Conservation (phyloP, 768 basidiomycete species). For the Leucogyrophana mollusca region DNA sequence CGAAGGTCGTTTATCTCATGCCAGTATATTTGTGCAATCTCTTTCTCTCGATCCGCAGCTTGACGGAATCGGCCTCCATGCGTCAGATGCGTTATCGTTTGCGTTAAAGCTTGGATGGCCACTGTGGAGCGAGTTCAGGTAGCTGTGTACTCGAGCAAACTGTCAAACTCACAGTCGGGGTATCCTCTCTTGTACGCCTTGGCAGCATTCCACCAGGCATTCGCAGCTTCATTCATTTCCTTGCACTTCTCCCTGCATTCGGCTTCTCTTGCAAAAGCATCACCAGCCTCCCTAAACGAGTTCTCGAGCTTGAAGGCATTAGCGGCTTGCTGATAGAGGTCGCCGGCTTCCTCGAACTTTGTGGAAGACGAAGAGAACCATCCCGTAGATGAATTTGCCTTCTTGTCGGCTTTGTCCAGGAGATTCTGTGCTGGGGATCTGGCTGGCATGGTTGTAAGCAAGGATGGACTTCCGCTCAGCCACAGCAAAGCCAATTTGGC, state of each 20-base stretch:
- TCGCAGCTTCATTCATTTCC: conserved; percentile 92
- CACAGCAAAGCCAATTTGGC: neutral
- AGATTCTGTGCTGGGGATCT: conserved; percentile 77
- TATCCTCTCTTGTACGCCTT: conserved; percentile 92
- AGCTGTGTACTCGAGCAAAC: conserved; percentile 3
- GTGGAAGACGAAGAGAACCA: conserved; percentile 86
- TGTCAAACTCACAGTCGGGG: conserved; percentile 69
- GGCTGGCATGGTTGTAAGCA: conserved; percentile 51
- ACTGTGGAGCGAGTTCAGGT: conserved; percentile 47
- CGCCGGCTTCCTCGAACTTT: conserved; percentile 95
- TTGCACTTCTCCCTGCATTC: conserved; percentile 89
- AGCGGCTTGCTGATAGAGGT: conserved; percentile 92
- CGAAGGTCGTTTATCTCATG: conserved; percentile 76
- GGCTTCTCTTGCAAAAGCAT: conserved; percentile 90
- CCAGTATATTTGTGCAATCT: conserved; percentile 93
- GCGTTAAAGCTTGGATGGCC: conserved; percentile 82
- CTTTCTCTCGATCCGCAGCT: conserved; percentile 96
- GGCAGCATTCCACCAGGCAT: conserved; percentile 98
- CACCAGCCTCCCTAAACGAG: conserved; percentile 87
- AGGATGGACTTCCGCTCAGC: conserved; percentile 7
- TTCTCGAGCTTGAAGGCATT: conserved; percentile 94
- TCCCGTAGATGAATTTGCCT: conserved; percentile 74
- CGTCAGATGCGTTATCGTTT: conserved; percentile 83
- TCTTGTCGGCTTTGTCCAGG: conserved; percentile 91
- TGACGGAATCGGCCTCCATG: conserved; percentile 90